A percentile compares a stretch with the other conserved stretches of the same genome.
Evolutionary conservation across 768 basidiomycete genomes (phyloP).

Genomic region (Gloeopeniophorella convolvens): DNA sequence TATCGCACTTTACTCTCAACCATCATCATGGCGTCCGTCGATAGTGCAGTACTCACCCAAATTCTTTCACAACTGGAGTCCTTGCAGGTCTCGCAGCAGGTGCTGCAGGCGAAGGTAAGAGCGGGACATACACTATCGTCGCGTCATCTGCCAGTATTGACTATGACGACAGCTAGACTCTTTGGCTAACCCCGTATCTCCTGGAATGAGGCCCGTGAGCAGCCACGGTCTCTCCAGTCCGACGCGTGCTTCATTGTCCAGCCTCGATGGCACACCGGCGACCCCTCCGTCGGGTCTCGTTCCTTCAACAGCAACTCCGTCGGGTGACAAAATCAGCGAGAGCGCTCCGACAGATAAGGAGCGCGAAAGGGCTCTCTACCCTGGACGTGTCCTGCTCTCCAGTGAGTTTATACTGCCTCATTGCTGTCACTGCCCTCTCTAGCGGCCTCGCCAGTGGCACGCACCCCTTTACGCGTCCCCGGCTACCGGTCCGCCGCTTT

Average conservation of each 20-base stretch:
- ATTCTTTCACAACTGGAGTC: conserved; percentile 67
- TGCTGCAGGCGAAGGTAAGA: conserved; percentile 69
- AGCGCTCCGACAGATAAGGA: conserved; percentile 44
- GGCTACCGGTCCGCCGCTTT: too few species aligned
- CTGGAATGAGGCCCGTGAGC: conserved; percentile 28
- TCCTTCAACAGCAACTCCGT: conserved; percentile 10
- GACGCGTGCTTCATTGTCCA: conserved; percentile 26
- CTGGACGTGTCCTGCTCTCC: conserved; percentile 74
- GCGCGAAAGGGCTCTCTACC: conserved; percentile 71
- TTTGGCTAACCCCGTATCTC: conserved; percentile 28
- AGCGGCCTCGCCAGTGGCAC: too few species aligned
- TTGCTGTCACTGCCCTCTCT: conserved; percentile 13
- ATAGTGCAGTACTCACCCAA: conserved; percentile 59
- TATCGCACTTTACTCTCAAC: neutral
- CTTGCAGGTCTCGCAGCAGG: conserved; percentile 69
- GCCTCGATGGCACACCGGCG: conserved; percentile 25
- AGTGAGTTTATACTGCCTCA: conserved; percentile 54
- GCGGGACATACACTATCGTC: too few species aligned
- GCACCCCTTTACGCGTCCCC: too few species aligned
- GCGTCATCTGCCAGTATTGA: neutral
- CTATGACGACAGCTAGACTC: conserved; percentile 43
- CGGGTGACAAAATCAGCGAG: conserved; percentile 15
- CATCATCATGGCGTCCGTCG: conserved; percentile 8
- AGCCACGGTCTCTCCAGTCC: conserved; percentile 29
- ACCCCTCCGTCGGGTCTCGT: conserved; percentile 26